phyloP scores from a whole-genome alignment of 495 filamentous ascomycete genomes.

The Aspergillus homomorphus region DNA sequence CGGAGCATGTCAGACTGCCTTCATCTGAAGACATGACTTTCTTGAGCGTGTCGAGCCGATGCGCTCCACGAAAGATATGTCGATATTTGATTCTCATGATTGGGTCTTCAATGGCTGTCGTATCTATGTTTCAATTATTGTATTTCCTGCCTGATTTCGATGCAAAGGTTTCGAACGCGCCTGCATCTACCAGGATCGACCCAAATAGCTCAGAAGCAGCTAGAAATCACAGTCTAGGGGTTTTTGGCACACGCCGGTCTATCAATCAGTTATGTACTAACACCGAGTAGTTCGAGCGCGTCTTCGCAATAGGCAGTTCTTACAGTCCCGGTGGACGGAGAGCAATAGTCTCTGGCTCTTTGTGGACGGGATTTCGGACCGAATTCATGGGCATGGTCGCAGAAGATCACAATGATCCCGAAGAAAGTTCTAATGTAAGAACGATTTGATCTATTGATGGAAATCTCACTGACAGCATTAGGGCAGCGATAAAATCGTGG shows the following conservation, averaged over 20 bases:
- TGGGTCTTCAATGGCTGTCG: no score
- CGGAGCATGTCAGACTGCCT: no score
- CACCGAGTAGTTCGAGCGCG: background rate
- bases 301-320: background rate
- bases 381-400: background rate
- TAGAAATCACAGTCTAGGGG: background rate
- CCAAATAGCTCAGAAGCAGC: background rate
- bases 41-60: no score
- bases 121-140: no score
- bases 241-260: background rate
- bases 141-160: no score
- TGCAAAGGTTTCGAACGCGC: background rate
- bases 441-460: background rate
- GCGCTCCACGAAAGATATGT: no score
- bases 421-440: background rate
- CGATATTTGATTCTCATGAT: no score
- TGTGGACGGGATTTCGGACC: background rate
- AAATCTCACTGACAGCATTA: background rate
- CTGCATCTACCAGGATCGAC: background rate
- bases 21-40: no score
- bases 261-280: background rate
- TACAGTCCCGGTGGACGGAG: background rate
- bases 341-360: background rate
- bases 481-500: no score
- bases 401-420: background rate